Base-by-base conservation (phyloP, 805 yeast genomes). In the Alloascoidea hylecoeti region DNA sequence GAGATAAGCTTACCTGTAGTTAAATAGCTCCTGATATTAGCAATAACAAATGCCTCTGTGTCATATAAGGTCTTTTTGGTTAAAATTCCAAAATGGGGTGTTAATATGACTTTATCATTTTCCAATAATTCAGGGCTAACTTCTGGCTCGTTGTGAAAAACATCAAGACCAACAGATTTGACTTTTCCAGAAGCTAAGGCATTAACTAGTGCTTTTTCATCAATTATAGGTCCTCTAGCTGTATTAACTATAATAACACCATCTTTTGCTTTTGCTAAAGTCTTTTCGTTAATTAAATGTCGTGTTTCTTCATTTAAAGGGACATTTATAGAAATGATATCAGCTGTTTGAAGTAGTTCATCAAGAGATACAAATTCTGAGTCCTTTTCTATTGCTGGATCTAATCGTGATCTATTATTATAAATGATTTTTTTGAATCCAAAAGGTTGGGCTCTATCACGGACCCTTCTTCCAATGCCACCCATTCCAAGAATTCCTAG, bases 401-500 rank as follows among this genome's bases (percentile, higher is more conserved):
- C 39, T 39, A 71, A 60, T 35, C 63, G 61, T 28, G 52, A 48
- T 35, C 80, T 61, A 56, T 73, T 74, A 55, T 72, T 57, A 56
- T 75, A 75, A 37, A 67, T 49, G 44, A 71, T 59, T 49, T 63
- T 63, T 35, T 52, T 62, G 48, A 72, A 68, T 3, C 71, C 72
- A 48, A 74, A 66, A 2, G 68, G 70, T 39, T 42, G 41, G 40
- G 65, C 58, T 46, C 75, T 61, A 48, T 70, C 72, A 27, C 74
- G 65, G 40, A 72, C 61, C 6, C 70, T 66, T 18, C 71, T 60
- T 37, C 80, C 81, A 51, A 74, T 72, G 4, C 78, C 78, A 4
- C 81, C 81, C 65, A 75, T 60, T 2, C 81, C 81, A 30, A 73
- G 55, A 38, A 74, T 70, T 3, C 80, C 81, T 15, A 74, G 62